phyloP scores from a whole-genome alignment of 108 stramenopile genomes.

The Epithemia pelagica region DNA sequence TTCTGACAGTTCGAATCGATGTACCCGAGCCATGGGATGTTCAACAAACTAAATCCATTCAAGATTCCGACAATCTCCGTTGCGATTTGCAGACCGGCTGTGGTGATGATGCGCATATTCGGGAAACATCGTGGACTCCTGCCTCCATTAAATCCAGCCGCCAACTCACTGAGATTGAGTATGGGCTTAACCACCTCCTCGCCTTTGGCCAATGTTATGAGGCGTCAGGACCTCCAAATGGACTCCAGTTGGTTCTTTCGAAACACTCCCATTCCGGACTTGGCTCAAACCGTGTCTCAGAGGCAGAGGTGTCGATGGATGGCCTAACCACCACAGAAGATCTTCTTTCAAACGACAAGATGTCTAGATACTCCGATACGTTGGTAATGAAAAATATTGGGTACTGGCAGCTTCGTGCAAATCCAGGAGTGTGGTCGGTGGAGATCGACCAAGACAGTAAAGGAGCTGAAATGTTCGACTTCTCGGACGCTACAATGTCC shows the following conservation, averaged over 20 bases:
- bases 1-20: conserved; percentile 92
- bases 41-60: conserved; percentile 70
- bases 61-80: conserved; percentile 95
- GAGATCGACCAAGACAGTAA: conserved; percentile 60
- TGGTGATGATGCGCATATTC: conserved; percentile 22
- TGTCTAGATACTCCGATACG: conserved; percentile 67
- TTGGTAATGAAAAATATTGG: conserved; percentile 97
- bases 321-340: conserved; percentile 15
- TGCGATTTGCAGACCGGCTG: conserved; percentile 70
- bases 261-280: conserved; percentile 8
- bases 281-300: background rate
- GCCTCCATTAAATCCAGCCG: background rate
- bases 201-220: conserved; percentile 94
- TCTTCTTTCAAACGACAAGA: background rate
- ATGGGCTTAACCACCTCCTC: conserved; percentile 76
- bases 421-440: conserved; percentile 88
- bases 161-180: conserved; percentile 69
- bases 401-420: conserved; percentile 95
- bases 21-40: conserved; percentile 96
- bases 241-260: conserved; percentile 87
- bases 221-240: conserved; percentile 78
- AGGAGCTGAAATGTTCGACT: conserved; percentile 87
- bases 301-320: conserved; percentile 28
- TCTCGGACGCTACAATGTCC: conserved; percentile 51
- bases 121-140: conserved; percentile 2